Evolutionary conservation across 1,284 basidiomycete genomes (phyloP), one percentile per base, ranked within the genome.

Genomic region (Trichosporon sp.): DNA sequence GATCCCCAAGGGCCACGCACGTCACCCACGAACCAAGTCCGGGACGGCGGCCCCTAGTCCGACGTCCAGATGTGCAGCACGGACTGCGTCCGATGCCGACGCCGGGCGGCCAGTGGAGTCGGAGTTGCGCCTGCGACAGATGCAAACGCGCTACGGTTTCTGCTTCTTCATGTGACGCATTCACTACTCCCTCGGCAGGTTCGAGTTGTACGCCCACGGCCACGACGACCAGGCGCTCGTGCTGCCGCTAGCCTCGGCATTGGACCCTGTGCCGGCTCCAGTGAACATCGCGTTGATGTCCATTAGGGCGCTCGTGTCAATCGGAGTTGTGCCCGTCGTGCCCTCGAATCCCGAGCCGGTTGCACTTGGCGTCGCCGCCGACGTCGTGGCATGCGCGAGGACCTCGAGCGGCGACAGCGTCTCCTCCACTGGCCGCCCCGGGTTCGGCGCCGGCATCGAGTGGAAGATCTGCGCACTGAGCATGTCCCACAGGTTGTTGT

Each of bases 261-360:
- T n/a, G 29, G 18, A 13, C 8, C 29, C 56, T 3, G 56, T 31
- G 15, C 27, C 56, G 29, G 27, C 56, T 18, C 25, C 51, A 27
- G 7, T 60, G 56, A 60, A 60, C 56, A 60, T 60, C 29, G 56
- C 56, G 56, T 60, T 60, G 27, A 60, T 29, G 56, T 60, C 56
- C 56, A 60, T 60, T 2, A 60, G 56, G 27, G 56, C 56, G 27
- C 27, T 31, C 13, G 56, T 60, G 56, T 60, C 56, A 3, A 60
- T 60, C 29, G 56, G 56, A 2, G 56, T 60, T 8, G 56, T 60
- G 56, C 56, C 56, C 3, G 56, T 32, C 8, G 56, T 60, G 27
- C 56, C 56, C 29, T 60, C 56, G 56, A 60, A 60, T 3, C 56
- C 56, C 3, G 56, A 60, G 3, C 56, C 56, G 8, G 56, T 9